phyloP scores from a whole-genome alignment of 202 grass and related monocot genomes.

The Hordeum pubiflorum region DNA sequence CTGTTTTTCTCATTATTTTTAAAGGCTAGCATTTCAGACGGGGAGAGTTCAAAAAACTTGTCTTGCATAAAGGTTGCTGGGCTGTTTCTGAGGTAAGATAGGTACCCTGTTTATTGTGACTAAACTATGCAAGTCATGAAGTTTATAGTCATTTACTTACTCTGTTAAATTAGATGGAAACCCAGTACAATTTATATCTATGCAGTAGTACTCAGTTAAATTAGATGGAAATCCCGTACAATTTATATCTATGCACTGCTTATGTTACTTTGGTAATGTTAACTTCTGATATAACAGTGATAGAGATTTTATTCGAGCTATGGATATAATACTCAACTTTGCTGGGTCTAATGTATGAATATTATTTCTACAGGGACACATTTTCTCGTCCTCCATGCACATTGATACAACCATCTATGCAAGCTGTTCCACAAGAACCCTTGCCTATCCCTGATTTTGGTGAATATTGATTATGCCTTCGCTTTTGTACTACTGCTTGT shows the following conservation, averaged over 20 bases:
- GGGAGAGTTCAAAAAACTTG: slow-evolving; percentile 75
- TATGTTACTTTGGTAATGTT: slow-evolving; percentile 5
- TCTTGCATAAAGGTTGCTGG: slow-evolving; percentile 84
- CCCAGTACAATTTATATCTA: slow-evolving; percentile 13
- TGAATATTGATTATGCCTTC: slow-evolving; percentile 29
- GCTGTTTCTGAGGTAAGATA: slow-evolving; percentile 80
- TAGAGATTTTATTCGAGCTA: background rate
- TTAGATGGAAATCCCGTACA: background rate
- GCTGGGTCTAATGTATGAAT: background rate
- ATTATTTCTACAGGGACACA: slow-evolving; percentile 71
- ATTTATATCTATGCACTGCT: slow-evolving; percentile 13
- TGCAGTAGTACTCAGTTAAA: background rate
- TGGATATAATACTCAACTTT: slow-evolving; percentile 13
- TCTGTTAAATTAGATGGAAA: background rate
- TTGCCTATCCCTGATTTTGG: slow-evolving; percentile 78
- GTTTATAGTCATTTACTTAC: slow-evolving; percentile 16
- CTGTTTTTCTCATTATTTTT: slow-evolving; percentile 24
- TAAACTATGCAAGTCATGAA: background rate
- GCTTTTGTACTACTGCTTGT: slow-evolving; percentile 23
- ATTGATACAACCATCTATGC: slow-evolving; percentile 98
- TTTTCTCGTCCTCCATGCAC: slow-evolving; percentile 95
- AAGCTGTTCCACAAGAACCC: slow-evolving; percentile 46
- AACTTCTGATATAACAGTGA: background rate
- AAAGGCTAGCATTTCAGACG: slow-evolving; percentile 83
- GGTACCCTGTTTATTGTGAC: slow-evolving; percentile 17